Evolutionary conservation across 805 yeast species (phyloP), one percentile per base, ranked within the genome.

Genomic region (Candida silvicultrix): DNA sequence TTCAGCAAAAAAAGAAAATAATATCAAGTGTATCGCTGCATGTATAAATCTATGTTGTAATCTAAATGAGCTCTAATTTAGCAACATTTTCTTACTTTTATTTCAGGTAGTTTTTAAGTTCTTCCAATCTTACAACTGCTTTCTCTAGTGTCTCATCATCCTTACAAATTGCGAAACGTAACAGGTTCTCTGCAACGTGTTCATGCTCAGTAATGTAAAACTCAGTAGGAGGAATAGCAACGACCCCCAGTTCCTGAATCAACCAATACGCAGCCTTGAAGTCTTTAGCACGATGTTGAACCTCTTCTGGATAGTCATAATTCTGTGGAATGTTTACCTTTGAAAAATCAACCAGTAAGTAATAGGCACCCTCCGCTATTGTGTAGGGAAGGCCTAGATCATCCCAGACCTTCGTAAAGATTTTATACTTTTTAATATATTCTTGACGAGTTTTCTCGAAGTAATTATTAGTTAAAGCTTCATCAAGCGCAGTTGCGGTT

Each of bases 191-290:
- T 46, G 92, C 89, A 16, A 83, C 80, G 46, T 77, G 71, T 29
- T 85, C 89, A 53, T 85, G 81, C 49, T 78, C 81, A 10, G 80
- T 77, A 39, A 81, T 75, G 58, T 87, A 80, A 60, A 94, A 94
- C 66, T 92, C 98, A n/a, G 96, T 85, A 25, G 98, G 98, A 11
- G 99, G 99, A 52, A 94, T 94, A 4, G 96, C 85, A 19, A 94
- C 98, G 37, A 94, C 95, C 11, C 99, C 99, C 47, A 92, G 64
- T 62, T 89, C 96, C 61, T 80, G 83, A 58, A 89, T 89, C 49
- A 94, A 73, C 97, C 98, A 94, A 67, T 87, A 88, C 1, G 96
- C 95, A 52, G 83, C 73, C 62, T 80, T 80, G 74, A 89, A 94
- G 68, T 94, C 99, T 52, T 81, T 81, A 15, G 96, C 92, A 51